Conservation (phyloP, 2,329 filamentous ascomycete genomes). For the Onygenales sp. region DNA sequence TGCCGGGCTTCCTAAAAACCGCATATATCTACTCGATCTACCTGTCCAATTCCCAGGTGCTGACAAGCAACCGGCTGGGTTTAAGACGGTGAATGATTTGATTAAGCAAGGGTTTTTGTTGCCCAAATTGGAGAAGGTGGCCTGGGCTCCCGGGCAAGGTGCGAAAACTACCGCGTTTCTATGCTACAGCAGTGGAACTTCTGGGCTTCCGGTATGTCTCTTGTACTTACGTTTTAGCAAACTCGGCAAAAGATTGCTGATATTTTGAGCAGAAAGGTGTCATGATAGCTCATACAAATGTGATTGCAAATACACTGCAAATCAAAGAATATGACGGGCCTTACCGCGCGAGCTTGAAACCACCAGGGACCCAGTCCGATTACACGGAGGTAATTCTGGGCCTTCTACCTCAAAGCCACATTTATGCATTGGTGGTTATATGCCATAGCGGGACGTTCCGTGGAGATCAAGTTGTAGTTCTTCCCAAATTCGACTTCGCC, state of each 20-base stretch:
- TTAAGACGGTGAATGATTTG: conserved; percentile 58
- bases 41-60: conserved; percentile 46
- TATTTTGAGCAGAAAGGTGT: conserved; percentile 57
- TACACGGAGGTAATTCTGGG: conserved; percentile 51
- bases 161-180: conserved; percentile 62
- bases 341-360: conserved; percentile 15
- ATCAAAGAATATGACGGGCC: conserved; percentile 43
- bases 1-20: conserved; percentile 52
- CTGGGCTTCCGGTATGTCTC: conserved; percentile 57
- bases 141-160: conserved; percentile 33
- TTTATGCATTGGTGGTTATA: conserved; percentile 67
- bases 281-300: conserved; percentile 70
- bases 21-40: conserved; percentile 61
- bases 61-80: conserved; percentile 33
- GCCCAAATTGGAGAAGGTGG: conserved; percentile 29
- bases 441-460: conserved; percentile 56
- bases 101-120: conserved; percentile 48
- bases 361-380: conserved; percentile 37
- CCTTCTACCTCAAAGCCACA: conserved; percentile 72
- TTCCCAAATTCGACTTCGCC: conserved; percentile 65
- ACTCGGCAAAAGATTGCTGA: background rate
- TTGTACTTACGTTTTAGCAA: background rate
- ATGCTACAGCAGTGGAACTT: conserved; percentile 73
- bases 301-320: conserved; percentile 68
- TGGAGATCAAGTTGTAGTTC: conserved; percentile 63